Percentiles rank a stretch among this genome's conserved stretches.
Conservation (phyloP, 306 rosid genomes). For the Coriaria nepalensis region DNA sequence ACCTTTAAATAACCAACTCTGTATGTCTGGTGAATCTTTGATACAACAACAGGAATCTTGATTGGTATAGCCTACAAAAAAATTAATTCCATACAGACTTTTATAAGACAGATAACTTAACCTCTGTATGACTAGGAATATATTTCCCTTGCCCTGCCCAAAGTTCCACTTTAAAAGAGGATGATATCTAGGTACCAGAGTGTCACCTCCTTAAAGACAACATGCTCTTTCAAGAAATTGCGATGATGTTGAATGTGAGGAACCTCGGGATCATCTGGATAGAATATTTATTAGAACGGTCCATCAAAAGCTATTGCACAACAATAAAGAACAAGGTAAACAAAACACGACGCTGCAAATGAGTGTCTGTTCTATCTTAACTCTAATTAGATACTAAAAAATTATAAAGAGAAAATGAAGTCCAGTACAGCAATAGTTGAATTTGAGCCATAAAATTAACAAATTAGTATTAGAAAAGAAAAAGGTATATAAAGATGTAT, state of each 20-base stretch:
- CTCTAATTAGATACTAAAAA: no score
- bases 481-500: no score
- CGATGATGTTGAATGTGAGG: constrained; percentile 60
- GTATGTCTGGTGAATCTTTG: constrained; percentile 95
- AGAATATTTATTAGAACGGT: background rate
- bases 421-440: no score
- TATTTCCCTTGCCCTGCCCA: background rate
- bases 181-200: constrained; percentile 5
- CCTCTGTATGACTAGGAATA: no score
- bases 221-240: constrained; percentile 69
- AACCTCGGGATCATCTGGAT: constrained; percentile 83
- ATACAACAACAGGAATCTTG: constrained; percentile 58
- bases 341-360: no score
- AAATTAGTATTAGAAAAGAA: no score
- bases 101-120: background rate
- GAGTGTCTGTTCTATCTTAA: no score
- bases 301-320: constrained; percentile 9
- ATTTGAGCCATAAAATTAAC: no score
- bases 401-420: no score
- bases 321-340: constrained; percentile 6
- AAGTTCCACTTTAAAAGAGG: constrained; percentile 9
- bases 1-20: constrained; percentile 94
- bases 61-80: constrained; percentile 75
- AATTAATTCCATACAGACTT: background rate
- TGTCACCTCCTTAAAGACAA: constrained; percentile 85